Evolutionary conservation across 225 moss, liverwort and hornwort species (phyloP).

Genomic region (Asterella californica): DNA sequence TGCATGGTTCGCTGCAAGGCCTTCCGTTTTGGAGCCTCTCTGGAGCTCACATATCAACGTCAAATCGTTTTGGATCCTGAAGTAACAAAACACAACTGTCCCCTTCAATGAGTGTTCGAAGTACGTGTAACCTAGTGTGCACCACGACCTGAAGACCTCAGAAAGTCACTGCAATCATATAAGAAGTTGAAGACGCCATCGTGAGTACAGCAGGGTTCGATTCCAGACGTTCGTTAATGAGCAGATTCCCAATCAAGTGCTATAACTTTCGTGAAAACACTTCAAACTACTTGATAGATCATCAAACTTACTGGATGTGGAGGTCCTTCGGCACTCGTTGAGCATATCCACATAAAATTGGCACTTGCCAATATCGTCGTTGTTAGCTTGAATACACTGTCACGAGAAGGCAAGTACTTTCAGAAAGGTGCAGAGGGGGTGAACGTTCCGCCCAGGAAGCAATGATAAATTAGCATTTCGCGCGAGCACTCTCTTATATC

Average conservation of each 20-base stretch:
- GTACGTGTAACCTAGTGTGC: slow-evolving; percentile 11
- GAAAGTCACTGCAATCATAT: slow-evolving; percentile 42
- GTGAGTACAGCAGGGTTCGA: background rate
- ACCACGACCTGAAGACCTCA: slow-evolving; percentile 29
- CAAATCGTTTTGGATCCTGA: slow-evolving; percentile 40
- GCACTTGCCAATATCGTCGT: slow-evolving; percentile 89
- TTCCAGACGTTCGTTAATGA: background rate
- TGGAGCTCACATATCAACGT: slow-evolving; percentile 17
- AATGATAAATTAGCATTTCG: too few species aligned
- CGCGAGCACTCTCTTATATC: too few species aligned
- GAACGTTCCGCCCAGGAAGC: background rate
- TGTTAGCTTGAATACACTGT: slow-evolving; percentile 70
- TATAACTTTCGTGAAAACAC: background rate
- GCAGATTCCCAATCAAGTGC: background rate
- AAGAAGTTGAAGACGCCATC: slow-evolving; percentile 5
- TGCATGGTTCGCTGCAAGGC: background rate
- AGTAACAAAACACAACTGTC: slow-evolving; percentile 37
- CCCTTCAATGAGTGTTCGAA: slow-evolving; percentile 27
- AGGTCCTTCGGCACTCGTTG: slow-evolving; percentile 72
- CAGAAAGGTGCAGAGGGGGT: background rate
- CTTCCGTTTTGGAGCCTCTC: background rate
- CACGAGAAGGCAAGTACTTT: background rate
- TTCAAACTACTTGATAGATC: background rate
- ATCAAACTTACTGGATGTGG: slow-evolving; percentile 45
- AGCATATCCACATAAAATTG: slow-evolving; percentile 99